A percentile compares a stretch with the other conserved stretches of the same genome.
Conservation (phyloP, 2,329 filamentous ascomycete species). For the Juglanconis sp. region DNA sequence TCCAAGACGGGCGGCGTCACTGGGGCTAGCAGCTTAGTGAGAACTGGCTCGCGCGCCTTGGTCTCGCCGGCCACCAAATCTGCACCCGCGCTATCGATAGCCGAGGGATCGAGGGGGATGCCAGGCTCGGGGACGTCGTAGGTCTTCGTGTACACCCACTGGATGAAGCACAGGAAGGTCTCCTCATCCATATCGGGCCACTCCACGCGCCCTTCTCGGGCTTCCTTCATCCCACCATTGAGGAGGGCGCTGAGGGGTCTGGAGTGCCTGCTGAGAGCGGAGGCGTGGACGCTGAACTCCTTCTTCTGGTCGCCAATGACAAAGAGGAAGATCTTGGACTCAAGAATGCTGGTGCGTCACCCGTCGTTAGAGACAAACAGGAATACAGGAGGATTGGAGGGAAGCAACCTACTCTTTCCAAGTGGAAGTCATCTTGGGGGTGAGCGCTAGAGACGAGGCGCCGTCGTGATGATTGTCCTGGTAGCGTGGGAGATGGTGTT, state of each 20-base stretch:
- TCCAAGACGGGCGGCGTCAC: no score
- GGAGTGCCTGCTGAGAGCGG: neutral
- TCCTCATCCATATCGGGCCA: conserved; percentile 9
- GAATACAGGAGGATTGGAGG: neutral
- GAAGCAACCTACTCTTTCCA: neutral
- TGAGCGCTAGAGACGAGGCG: no score
- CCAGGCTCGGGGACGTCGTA: neutral
- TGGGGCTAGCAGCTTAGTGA: neutral
- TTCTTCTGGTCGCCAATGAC: neutral
- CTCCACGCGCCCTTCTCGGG: neutral
- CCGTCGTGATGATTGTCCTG: no score
- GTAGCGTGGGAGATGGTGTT: no score
- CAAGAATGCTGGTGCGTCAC: neutral
- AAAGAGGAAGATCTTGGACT: neutral
- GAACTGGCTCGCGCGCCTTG: no score
- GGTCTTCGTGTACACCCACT: conserved; percentile 7
- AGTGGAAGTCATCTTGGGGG: neutral
- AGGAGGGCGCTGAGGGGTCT: neutral
- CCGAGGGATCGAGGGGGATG: neutral
- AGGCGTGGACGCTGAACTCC: neutral
- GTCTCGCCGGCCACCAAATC: no score
- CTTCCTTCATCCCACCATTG: conserved; percentile 6
- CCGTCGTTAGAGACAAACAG: neutral
- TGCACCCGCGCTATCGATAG: neutral
- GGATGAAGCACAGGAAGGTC: conserved; percentile 7